phyloP scores from a whole-genome alignment of 495 filamentous ascomycete genomes.

The Neurospora sublineolata region DNA sequence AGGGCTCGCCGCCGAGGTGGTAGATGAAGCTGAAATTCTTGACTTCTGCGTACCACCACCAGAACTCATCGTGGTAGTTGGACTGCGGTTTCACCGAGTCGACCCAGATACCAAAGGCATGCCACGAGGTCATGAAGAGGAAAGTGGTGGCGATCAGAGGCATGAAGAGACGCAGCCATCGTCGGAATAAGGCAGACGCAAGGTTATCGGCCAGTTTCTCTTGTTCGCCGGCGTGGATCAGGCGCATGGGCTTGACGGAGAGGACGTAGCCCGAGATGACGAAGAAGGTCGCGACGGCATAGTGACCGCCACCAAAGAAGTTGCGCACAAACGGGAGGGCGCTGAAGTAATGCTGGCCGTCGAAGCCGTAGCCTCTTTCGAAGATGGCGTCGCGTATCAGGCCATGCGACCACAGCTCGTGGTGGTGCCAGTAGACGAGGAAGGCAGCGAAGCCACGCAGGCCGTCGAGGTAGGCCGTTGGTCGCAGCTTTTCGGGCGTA shows the following conservation, averaged over 20 bases:
- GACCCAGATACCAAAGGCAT: slow-evolving; percentile 34
- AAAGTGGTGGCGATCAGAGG: slow-evolving; percentile 36
- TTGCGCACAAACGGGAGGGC: slow-evolving; percentile 26
- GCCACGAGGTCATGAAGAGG: slow-evolving; percentile 37
- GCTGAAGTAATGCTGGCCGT: slow-evolving; percentile 29
- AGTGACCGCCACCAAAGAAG: slow-evolving; percentile 36
- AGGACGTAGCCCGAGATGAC: slow-evolving; percentile 42
- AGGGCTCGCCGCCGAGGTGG: slow-evolving; percentile 26
- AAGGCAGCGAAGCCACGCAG: slow-evolving; percentile 37
- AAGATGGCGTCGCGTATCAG: slow-evolving; percentile 15
- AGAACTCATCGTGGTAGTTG: slow-evolving; percentile 34
- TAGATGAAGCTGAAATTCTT: slow-evolving; percentile 51
- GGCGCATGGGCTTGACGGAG: slow-evolving; percentile 36
- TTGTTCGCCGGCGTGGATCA: slow-evolving; percentile 36
- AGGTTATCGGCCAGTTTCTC: slow-evolving; percentile 24
- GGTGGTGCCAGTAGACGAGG: slow-evolving; percentile 38
- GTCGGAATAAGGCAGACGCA: slow-evolving; percentile 22
- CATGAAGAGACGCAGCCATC: slow-evolving; percentile 24
- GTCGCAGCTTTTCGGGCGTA: slow-evolving; percentile 16
- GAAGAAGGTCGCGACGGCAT: slow-evolving; percentile 42
- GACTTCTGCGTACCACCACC: slow-evolving; percentile 45
- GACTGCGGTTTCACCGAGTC: slow-evolving; percentile 16
- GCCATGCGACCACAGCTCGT: slow-evolving; percentile 28
- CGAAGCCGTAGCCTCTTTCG: slow-evolving; percentile 24
- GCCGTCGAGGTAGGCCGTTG: slow-evolving; percentile 37